Evolutionary conservation across 257 asterid genomes (phyloP).

Genomic region (Gardenia jasminoides): DNA sequence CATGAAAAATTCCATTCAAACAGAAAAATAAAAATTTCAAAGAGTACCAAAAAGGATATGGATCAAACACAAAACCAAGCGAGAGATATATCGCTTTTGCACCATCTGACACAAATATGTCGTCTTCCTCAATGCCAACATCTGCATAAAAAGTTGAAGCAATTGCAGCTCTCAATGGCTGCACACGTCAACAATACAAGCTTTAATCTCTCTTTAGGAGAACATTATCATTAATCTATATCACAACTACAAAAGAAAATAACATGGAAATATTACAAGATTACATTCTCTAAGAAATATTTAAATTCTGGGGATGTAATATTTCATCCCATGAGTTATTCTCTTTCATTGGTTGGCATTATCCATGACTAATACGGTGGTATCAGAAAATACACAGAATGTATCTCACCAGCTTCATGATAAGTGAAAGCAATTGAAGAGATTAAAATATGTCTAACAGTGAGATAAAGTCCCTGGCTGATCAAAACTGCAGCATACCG

Average conservation of each 20-base stretch:
- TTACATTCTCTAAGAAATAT: neutral
- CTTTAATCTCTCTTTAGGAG: neutral
- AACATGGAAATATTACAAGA: neutral
- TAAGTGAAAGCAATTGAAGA: neutral
- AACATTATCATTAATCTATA: neutral
- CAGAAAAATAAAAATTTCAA: neutral
- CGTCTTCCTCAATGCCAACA: constrained; percentile 84
- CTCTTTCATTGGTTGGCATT: neutral
- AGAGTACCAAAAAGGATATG: neutral
- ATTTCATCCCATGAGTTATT: neutral
- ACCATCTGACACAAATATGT: constrained; percentile 96
- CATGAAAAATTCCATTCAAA: neutral
- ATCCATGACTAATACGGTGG: neutral
- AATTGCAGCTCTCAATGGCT: constrained; percentile 88
- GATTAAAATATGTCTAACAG: neutral
- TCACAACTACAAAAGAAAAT: neutral
- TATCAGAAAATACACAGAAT: neutral
- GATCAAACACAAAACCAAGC: constrained; percentile 54
- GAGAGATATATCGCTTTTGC: constrained; percentile 97
- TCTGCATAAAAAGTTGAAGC: constrained; percentile 77
- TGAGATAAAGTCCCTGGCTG: neutral
- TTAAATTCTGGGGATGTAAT: too few species aligned
- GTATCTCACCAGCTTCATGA: neutral
- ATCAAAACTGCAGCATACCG: neutral
- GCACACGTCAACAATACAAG: constrained; percentile 16